These are phyloP conservation scores for Skeletonema potamos DNA, from an alignment of 108 stramenopile genomes.

Conservation along the genomic window DNA sequence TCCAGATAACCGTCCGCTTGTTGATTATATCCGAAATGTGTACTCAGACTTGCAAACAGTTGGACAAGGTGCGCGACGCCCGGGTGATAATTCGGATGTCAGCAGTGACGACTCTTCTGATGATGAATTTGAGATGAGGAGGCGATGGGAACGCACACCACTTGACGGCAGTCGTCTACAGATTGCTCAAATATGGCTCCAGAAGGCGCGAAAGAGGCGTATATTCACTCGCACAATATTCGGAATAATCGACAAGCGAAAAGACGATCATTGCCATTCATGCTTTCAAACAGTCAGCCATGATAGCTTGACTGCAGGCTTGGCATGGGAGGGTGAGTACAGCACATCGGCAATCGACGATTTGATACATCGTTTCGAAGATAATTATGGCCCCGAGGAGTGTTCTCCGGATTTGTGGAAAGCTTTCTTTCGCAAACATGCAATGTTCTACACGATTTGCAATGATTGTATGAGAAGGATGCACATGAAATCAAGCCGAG, in stretches of 20 bases:
- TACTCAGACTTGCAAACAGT: constrained; percentile 80
- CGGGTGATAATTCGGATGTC: constrained; percentile 63
- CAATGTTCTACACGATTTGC: constrained; percentile 71
- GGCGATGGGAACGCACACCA: constrained; percentile 74
- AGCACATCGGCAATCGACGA: constrained; percentile 72
- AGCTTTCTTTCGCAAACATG: constrained; percentile 80
- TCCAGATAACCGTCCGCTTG: constrained; percentile 61
- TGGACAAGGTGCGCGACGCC: constrained; percentile 61
- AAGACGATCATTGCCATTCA: constrained; percentile 49
- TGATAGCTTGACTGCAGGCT: constrained; percentile 42
- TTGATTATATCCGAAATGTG: constrained; percentile 76
- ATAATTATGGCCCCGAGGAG: constrained; percentile 58
- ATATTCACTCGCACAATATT: constrained; percentile 59
- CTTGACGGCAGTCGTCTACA: constrained; percentile 51
- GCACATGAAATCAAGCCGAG: constrained; percentile 37
- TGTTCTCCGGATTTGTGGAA: constrained; percentile 76
- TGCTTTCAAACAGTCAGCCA: constrained; percentile 57
- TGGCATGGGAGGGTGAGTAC: constrained; percentile 57
- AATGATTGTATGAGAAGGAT: constrained; percentile 57
- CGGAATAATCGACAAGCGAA: constrained; percentile 64
- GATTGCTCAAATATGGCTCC: constrained; percentile 81
- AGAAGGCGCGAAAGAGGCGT: constrained; percentile 72
- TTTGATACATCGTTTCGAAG: constrained; percentile 69
- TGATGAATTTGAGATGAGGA: constrained; percentile 51
- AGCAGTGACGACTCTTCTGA: constrained; percentile 71